phyloP scores from a whole-genome alignment of 495 filamentous ascomycete species.

The Aspergillus mulundensis region DNA sequence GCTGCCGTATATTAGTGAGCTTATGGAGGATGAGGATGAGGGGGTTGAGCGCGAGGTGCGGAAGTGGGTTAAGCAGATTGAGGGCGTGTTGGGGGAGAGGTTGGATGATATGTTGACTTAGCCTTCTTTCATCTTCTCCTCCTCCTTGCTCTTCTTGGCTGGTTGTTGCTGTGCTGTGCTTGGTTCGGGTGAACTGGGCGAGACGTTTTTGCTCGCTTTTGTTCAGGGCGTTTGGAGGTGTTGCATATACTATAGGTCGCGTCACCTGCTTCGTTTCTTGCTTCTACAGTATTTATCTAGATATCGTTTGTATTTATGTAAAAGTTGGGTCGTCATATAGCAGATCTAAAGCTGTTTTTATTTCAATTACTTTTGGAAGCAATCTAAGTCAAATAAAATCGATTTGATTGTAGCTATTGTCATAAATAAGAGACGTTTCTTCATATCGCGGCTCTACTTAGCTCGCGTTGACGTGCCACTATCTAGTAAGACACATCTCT shows the following conservation, averaged over 20 bases:
- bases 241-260: background rate
- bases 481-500: no score
- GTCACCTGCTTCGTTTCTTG: background rate
- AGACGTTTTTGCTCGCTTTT: no score
- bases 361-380: no score
- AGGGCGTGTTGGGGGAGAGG: slow-evolving; percentile 79
- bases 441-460: no score
- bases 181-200: background rate
- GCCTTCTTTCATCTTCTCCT: no score
- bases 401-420: no score
- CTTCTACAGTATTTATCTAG: background rate
- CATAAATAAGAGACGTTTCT: no score
- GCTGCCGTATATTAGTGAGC: slow-evolving; percentile 86
- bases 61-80: slow-evolving; percentile 82
- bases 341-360: background rate
- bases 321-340: background rate
- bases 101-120: slow-evolving; percentile 87
- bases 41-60: slow-evolving; percentile 81
- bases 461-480: no score
- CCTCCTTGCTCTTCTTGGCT: background rate
- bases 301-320: background rate
- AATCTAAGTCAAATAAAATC: no score
- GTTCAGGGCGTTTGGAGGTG: background rate
- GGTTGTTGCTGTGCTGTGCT: no score
- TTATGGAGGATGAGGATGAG: slow-evolving; percentile 95